These are phyloP conservation scores for Arthrobotrys sphaeroides DNA, from an alignment of 2,329 filamentous ascomycete species.

Conservation along the genomic window DNA sequence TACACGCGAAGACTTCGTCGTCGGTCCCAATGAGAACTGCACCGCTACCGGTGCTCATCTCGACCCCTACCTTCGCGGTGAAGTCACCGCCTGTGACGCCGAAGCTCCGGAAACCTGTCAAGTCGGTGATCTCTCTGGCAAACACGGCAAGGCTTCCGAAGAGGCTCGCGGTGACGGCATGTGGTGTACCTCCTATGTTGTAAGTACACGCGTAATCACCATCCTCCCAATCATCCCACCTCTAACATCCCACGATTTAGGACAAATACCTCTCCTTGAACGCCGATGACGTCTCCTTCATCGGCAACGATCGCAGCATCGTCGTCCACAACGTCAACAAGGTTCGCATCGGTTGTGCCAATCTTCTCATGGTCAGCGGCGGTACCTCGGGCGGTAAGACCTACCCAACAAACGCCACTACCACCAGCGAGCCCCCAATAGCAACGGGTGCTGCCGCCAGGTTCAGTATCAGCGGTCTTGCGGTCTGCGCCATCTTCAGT, in stretches of 20 bases:
- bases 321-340: constrained; percentile 69
- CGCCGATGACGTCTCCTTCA: constrained; percentile 67
- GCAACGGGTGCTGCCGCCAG: constrained; percentile 12
- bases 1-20: constrained; percentile 33
- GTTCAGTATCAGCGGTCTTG: constrained; percentile 19
- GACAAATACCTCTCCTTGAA: constrained; percentile 70
- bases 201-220: constrained; percentile 22
- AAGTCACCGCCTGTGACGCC: constrained; percentile 70
- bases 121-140: constrained; percentile 79
- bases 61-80: constrained; percentile 74
- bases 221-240: not conserved
- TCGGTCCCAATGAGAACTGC: constrained; percentile 69
- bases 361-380: constrained; percentile 64
- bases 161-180: not conserved
- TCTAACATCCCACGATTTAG: not conserved
- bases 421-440: constrained; percentile 2
- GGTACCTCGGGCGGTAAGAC: not conserved
- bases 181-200: constrained; percentile 39
- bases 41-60: constrained; percentile 73
- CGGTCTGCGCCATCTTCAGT: constrained; percentile 17
- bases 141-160: constrained; percentile 68
- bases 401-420: not conserved
- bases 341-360: constrained; percentile 72
- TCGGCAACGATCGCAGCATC: constrained; percentile 71
- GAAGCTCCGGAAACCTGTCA: constrained; percentile 72